A percentile compares a stretch with the other conserved stretches of the same genome.
phyloP scores from a whole-genome alignment of 106 monocot species.

The Dendrobium catenatum region DNA sequence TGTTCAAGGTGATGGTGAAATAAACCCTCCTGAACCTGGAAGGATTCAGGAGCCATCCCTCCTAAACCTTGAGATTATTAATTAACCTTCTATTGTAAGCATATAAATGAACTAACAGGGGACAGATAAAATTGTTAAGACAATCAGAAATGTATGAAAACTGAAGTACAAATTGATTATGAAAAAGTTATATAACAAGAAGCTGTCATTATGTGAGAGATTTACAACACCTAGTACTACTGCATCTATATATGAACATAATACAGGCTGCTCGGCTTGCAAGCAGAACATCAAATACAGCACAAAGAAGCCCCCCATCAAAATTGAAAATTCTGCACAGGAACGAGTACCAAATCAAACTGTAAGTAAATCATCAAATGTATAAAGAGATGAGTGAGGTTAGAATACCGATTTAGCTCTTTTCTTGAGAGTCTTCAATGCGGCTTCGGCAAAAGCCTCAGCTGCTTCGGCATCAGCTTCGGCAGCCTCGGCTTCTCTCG shows the following conservation, averaged over 20 bases:
- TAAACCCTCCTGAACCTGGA: too few relatives aligned
- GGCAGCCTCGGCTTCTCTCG: conserved; percentile 64
- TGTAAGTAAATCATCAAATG: neutral
- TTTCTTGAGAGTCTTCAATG: conserved; percentile 13
- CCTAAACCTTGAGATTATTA: too few relatives aligned
- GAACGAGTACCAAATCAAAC: neutral
- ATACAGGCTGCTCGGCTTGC: neutral
- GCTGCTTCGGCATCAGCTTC: conserved; percentile 82
- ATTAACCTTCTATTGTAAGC: too few relatives aligned
- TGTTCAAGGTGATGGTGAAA: too few relatives aligned
- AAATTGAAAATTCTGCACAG: conserved; percentile 12
- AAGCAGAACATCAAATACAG: neutral
- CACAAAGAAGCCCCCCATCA: neutral
- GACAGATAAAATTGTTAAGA: neutral
- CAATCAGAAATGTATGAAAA: neutral
- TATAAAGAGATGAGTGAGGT: neutral
- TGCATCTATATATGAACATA: neutral
- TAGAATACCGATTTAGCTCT: neutral
- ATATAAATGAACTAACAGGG: too few relatives aligned
- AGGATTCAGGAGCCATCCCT: too few relatives aligned
- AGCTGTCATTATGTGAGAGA: conserved; percentile 1
- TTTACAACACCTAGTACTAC: conserved; percentile 1
- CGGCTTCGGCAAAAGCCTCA: conserved; percentile 75
- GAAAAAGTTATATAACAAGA: neutral
- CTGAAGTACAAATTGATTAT: neutral